Conservation (phyloP, 2,329 filamentous ascomycete genomes). For the Paecilomyces sp. region DNA sequence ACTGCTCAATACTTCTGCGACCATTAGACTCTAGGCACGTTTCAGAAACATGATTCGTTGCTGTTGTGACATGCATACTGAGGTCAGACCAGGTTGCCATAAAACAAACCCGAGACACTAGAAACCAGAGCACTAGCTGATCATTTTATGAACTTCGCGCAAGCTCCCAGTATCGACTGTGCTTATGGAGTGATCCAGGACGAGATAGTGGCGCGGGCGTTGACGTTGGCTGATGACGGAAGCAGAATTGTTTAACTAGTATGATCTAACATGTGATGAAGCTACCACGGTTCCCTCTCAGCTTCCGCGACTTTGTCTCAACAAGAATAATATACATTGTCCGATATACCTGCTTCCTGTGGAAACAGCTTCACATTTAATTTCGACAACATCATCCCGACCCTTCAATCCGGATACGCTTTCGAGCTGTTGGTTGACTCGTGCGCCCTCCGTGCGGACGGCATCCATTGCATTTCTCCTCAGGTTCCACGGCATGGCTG, state of each 20-base stretch:
- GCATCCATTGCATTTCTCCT: conserved; percentile 2
- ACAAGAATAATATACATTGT: neutral
- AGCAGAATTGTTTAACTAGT: neutral
- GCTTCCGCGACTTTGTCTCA: neutral
- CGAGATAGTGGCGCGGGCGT: conserved; percentile 12
- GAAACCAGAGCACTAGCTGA: neutral
- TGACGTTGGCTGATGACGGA: conserved; percentile 6
- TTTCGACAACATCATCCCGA: neutral
- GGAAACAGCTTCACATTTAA: neutral
- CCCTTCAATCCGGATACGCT: neutral
- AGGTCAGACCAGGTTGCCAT: neutral
- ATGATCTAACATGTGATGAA: neutral
- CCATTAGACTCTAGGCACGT: neutral
- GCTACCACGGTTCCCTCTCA: neutral
- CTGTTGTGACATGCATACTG: neutral
- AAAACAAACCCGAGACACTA: neutral
- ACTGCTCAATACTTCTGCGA: neutral
- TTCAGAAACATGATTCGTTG: neutral
- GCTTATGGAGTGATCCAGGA: neutral
- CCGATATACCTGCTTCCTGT: neutral
- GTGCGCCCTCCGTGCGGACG: neutral
- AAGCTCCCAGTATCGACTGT: neutral
- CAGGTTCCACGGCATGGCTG: conserved; percentile 19
- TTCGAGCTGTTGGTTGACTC: neutral
- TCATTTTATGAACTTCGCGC: neutral